Percentiles rank a stretch among this genome's conserved stretches.
Conservation (phyloP, 208 protist genomes). For the Willaertia magna region DNA sequence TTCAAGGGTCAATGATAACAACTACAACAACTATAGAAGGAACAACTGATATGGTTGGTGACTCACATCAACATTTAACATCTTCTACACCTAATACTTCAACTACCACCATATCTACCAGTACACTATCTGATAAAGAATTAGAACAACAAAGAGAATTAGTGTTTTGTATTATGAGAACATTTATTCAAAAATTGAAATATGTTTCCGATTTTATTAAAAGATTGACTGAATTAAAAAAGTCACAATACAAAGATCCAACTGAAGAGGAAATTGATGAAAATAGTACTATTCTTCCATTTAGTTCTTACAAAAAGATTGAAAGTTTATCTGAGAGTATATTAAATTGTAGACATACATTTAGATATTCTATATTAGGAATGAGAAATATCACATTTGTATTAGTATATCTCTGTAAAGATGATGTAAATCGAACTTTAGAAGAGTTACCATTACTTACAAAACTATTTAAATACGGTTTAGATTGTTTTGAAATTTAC, state of each 20-base stretch:
- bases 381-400: slow-evolving; percentile 17
- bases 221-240: neutral
- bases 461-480: slow-evolving; percentile 2
- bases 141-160: too few relatives aligned
- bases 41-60: too few relatives aligned
- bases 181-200: neutral
- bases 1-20: too few relatives aligned
- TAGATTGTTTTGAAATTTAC: slow-evolving; percentile 7
- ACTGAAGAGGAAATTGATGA: neutral
- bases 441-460: neutral
- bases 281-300: neutral
- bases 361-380: slow-evolving; percentile 1
- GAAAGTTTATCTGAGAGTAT: neutral
- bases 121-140: too few relatives aligned
- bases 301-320: neutral
- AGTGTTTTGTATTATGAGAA: neutral
- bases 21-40: too few relatives aligned
- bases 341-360: neutral
- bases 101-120: too few relatives aligned
- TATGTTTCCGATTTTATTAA: neutral
- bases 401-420: neutral
- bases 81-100: too few relatives aligned
- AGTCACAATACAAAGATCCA: neutral
- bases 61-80: too few relatives aligned
- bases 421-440: neutral